Evolutionary conservation across 441 rosid species (phyloP).

Genomic region (Aquilaria agallochum): DNA sequence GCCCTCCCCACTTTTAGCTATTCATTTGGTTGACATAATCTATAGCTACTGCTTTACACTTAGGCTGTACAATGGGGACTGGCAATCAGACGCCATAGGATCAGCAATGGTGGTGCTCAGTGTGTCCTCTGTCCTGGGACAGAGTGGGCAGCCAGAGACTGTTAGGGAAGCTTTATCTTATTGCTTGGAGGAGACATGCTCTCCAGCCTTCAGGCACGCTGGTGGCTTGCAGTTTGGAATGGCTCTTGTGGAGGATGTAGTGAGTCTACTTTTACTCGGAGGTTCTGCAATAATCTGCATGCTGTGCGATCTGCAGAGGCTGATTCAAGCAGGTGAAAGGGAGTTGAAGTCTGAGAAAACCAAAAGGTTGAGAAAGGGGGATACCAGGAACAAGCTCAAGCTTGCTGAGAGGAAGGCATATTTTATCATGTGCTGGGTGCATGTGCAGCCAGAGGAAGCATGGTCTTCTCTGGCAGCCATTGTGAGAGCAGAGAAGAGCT

Average conservation of each 20-base stretch:
- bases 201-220: conserved; percentile 56
- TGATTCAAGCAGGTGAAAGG: conserved; percentile 48
- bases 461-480: conserved; percentile 60
- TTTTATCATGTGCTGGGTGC: conserved; percentile 90
- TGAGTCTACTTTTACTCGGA: conserved; percentile 51
- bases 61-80: conserved; percentile 86
- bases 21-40: conserved; percentile 72
- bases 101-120: conserved; percentile 48
- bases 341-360: conserved; percentile 39
- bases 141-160: conserved; percentile 55
- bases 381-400: conserved; percentile 57
- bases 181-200: conserved; percentile 81
- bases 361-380: conserved; percentile 37
- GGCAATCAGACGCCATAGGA: conserved; percentile 74
- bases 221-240: conserved; percentile 71
- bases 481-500: conserved; percentile 48
- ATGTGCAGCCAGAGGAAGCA: conserved; percentile 60
- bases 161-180: conserved; percentile 53
- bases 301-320: conserved; percentile 71
- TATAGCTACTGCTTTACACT: conserved; percentile 77
- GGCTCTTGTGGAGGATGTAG: conserved; percentile 54
- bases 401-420: conserved; percentile 68
- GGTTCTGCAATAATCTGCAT: conserved; percentile 49
- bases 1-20: conserved; percentile 66
- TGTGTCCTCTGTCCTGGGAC: conserved; percentile 67